phyloP scores from a whole-genome alignment of 768 basidiomycete genomes.

The Tricholoma sp. region DNA sequence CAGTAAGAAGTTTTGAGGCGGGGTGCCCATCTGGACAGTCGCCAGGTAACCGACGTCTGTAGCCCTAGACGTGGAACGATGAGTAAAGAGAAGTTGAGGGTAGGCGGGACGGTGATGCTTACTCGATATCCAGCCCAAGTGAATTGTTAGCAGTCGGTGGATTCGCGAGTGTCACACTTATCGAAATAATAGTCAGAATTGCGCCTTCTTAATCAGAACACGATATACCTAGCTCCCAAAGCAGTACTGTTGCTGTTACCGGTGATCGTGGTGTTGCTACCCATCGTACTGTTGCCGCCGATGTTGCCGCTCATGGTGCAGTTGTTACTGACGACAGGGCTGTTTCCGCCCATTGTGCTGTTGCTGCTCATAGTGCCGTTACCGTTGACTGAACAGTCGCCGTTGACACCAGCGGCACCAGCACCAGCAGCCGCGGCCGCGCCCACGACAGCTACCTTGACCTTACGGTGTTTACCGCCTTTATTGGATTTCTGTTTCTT shows the following conservation, averaged over 20 bases:
- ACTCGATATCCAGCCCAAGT: conserved; percentile 70
- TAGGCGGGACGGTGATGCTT: conserved; percentile 16
- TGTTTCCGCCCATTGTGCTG: conserved; percentile 4
- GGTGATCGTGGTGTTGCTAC: background rate
- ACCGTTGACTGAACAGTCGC: conserved; percentile 9
- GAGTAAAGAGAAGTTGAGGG: background rate
- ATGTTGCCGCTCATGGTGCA: background rate
- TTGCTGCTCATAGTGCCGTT: conserved; percentile 3
- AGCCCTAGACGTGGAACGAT: conserved; percentile 21
- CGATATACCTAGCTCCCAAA: background rate
- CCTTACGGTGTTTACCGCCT: background rate
- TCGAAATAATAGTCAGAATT: background rate
- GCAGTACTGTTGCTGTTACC: conserved; percentile 1
- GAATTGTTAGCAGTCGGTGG: conserved; percentile 41
- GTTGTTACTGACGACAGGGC: background rate
- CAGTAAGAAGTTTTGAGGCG: conserved; percentile 48
- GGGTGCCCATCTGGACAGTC: conserved; percentile 62
- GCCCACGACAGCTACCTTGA: background rate
- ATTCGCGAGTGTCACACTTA: conserved; percentile 34
- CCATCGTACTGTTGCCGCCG: background rate
- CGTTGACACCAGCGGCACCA: conserved; percentile 5
- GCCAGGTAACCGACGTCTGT: conserved; percentile 51
- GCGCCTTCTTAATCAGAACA: background rate
- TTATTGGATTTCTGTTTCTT: conserved; percentile 8
- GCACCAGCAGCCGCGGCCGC: conserved; percentile 6